phyloP scores from a whole-genome alignment of 2,329 filamentous ascomycete genomes.

The Trichoderma aggressivum region DNA sequence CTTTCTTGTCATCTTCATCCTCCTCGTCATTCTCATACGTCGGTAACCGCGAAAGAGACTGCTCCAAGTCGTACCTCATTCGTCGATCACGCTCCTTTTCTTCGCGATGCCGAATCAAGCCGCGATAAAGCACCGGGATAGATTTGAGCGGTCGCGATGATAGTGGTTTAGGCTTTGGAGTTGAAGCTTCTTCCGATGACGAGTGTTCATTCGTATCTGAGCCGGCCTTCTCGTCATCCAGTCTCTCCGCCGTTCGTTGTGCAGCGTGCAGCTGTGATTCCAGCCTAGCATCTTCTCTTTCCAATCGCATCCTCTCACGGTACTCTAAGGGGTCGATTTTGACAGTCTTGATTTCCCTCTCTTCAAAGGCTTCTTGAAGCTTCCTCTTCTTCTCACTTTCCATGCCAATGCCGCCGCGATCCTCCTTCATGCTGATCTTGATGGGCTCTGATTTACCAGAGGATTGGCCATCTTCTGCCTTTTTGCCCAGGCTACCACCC shows the following conservation, averaged over 20 bases:
- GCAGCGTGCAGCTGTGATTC: slow-evolving; percentile 72
- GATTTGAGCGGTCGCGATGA: slow-evolving; percentile 55
- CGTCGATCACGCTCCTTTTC: slow-evolving; percentile 65
- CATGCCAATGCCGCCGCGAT: slow-evolving; percentile 77
- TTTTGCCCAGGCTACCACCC: slow-evolving; percentile 67
- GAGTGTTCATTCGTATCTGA: slow-evolving; percentile 10
- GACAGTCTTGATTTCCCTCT: slow-evolving; percentile 54
- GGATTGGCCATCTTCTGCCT: slow-evolving; percentile 45
- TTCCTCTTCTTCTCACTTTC: slow-evolving; percentile 82
- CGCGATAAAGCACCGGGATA: slow-evolving; percentile 77
- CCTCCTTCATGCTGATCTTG: slow-evolving; percentile 70
- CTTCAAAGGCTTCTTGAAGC: slow-evolving; percentile 59
- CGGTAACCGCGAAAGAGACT: slow-evolving; percentile 60
- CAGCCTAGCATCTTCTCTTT: slow-evolving; percentile 63
- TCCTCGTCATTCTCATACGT: slow-evolving; percentile 67
- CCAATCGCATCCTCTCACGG: slow-evolving; percentile 65
- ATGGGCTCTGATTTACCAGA: slow-evolving; percentile 63
- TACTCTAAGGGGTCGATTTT: slow-evolving; percentile 67
- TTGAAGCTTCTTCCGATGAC: slow-evolving; percentile 23
- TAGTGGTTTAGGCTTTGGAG: slow-evolving; percentile 36
- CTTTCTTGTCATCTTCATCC: slow-evolving; percentile 68
- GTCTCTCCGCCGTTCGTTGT: slow-evolving; percentile 76
- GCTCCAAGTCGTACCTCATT: slow-evolving; percentile 63
- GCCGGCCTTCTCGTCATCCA: slow-evolving; percentile 56
- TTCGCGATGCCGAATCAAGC: slow-evolving; percentile 65